phyloP scores from a whole-genome alignment of 1,284 basidiomycete genomes.

The Puccinia novopanici region DNA sequence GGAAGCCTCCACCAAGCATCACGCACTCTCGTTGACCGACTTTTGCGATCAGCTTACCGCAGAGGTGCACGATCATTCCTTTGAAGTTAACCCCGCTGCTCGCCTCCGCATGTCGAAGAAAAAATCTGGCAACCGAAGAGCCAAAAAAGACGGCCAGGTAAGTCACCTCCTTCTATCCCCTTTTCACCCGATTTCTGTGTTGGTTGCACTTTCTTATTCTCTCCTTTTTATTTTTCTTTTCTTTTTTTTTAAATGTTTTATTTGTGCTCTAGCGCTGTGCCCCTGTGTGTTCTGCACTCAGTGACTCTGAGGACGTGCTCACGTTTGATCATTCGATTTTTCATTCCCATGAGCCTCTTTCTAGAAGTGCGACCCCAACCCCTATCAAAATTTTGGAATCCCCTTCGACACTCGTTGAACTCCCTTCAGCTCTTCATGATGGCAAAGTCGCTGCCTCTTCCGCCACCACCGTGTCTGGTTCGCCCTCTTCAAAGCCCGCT shows the following conservation, averaged over 20 bases:
- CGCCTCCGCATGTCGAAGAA: neutral
- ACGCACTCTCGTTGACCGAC: neutral
- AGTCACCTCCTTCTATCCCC: neutral
- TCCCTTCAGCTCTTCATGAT: neutral
- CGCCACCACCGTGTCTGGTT: neutral
- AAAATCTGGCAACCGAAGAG: neutral
- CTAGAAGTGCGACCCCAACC: conserved; percentile 7
- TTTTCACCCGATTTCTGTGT: neutral
- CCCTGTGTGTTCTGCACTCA: neutral
- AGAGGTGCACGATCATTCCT: conserved; percentile 5
- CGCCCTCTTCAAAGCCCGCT: neutral
- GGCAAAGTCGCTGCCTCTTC: neutral
- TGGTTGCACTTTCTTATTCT: neutral
- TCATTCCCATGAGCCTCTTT: neutral
- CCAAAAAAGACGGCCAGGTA: conserved; percentile 18
- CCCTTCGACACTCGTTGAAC: neutral
- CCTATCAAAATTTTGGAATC: neutral
- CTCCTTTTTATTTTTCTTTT: neutral
- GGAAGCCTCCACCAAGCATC: neutral
- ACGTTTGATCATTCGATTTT: conserved; percentile 20
- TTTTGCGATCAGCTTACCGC: conserved; percentile 22
- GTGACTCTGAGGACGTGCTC: conserved; percentile 34
- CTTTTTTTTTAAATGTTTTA: too few species aligned
- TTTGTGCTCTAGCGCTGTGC: neutral
- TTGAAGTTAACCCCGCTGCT: neutral